Evolutionary conservation across 345 rosid species (phyloP).

Genomic region (Gossypium arboreum): DNA sequence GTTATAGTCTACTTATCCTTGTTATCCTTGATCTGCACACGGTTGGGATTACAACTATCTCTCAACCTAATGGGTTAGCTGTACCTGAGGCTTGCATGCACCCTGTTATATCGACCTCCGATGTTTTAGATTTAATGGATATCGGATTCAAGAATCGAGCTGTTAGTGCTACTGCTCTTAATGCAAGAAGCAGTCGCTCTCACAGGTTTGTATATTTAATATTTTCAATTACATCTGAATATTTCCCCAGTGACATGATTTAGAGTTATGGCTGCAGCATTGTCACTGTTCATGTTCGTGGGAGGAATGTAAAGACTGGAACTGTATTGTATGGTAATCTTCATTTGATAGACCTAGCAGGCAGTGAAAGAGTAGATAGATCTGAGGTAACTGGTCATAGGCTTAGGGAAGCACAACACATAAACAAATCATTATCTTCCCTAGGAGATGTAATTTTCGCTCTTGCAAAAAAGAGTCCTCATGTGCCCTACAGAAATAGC

Average conservation of each 20-base stretch:
- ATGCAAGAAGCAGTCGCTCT: constrained; percentile 95
- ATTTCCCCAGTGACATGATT: neutral
- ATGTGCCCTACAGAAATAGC: constrained; percentile 95
- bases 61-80: constrained; percentile 65
- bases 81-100: constrained; percentile 94
- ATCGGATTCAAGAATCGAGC: constrained; percentile 74
- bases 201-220: constrained; percentile 54
- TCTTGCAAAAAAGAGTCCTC: constrained; percentile 77
- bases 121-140: constrained; percentile 70
- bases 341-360: constrained; percentile 95
- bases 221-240: neutral
- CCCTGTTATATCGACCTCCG: constrained; percentile 61
- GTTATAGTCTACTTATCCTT: constrained; percentile 20
- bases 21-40: constrained; percentile 69
- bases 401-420: constrained; percentile 92
- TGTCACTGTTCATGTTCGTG: constrained; percentile 79
- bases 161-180: constrained; percentile 70
- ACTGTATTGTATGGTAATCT: constrained; percentile 59
- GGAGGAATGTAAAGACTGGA: constrained; percentile 63
- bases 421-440: constrained; percentile 88
- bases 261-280: constrained; percentile 42
- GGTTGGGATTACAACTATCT: constrained; percentile 54
- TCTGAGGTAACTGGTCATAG: constrained; percentile 88
- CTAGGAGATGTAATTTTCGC: constrained; percentile 95
- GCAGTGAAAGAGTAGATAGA: constrained; percentile 95